A percentile compares a stretch with the other conserved stretches of the same genome.
phyloP scores from a whole-genome alignment of 176 grass and related monocot genomes.

The Triticum timopheevii region DNA sequence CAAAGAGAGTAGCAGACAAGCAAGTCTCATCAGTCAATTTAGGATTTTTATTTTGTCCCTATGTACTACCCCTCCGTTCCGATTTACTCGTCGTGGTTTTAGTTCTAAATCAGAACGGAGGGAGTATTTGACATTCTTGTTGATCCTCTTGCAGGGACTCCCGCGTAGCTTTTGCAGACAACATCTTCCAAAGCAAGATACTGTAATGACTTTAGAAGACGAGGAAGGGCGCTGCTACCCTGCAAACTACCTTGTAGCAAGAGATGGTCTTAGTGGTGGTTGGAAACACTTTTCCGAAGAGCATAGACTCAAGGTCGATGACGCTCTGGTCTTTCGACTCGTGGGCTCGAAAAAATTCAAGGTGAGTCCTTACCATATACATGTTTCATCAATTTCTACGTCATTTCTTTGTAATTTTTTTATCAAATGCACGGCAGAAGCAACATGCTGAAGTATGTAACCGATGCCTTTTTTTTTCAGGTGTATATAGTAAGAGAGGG shows the following conservation, averaged over 20 bases:
- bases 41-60: neutral
- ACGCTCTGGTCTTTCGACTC: conserved; percentile 32
- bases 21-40: too few relatives aligned
- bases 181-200: conserved; percentile 27
- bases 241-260: neutral
- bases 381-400: too few relatives aligned
- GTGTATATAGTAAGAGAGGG: conserved; percentile 27
- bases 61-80: too few relatives aligned
- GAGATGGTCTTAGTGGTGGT: conserved; percentile 38
- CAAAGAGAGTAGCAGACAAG: too few relatives aligned
- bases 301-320: conserved; percentile 25
- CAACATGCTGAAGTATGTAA: neutral
- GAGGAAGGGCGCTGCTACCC: neutral
- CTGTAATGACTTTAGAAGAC: conserved; percentile 29
- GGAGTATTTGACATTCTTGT: neutral
- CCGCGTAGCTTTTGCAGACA: conserved; percentile 19
- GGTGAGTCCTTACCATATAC: neutral
- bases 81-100: too few relatives aligned
- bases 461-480: conserved; percentile 1
- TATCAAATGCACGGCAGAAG: too few relatives aligned
- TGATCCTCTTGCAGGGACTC: conserved; percentile 15
- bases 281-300: conserved; percentile 28
- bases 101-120: too few relatives aligned
- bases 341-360: conserved; percentile 29
- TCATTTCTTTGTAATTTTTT: neutral